phyloP scores from a whole-genome alignment of 352 stramenopile genomes.

The Pythium guiyangense region DNA sequence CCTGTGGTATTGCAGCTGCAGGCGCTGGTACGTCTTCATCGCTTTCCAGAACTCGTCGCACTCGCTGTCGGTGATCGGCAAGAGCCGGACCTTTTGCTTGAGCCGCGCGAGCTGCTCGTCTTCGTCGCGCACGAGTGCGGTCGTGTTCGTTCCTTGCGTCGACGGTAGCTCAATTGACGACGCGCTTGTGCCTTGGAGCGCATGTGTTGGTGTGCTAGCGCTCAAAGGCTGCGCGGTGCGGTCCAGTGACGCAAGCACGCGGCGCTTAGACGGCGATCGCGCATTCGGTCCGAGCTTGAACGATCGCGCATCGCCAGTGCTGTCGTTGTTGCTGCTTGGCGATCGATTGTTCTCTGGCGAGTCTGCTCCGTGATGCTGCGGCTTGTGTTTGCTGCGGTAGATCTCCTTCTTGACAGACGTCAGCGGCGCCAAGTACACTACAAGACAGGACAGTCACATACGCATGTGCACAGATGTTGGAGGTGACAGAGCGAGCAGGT shows the following conservation, averaged over 20 bases:
- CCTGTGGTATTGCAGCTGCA: slow-evolving; percentile 29
- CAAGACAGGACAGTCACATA: background rate
- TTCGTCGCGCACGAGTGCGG: slow-evolving; percentile 1
- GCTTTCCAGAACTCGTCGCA: slow-evolving; percentile 33
- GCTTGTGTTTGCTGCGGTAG: slow-evolving; percentile 28
- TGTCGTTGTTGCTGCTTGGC: slow-evolving; percentile 1
- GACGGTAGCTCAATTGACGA: background rate
- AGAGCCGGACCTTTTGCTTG: slow-evolving; percentile 30
- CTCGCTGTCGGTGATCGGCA: slow-evolving; percentile 43
- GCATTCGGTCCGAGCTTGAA: background rate
- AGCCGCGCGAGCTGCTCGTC: slow-evolving; percentile 42
- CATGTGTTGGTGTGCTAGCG: background rate
- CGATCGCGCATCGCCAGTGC: background rate
- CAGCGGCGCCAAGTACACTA: slow-evolving; percentile 37
- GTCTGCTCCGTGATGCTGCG: background rate
- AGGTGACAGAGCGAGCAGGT: too few relatives aligned
- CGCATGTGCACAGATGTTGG: too few relatives aligned
- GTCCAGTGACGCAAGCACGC: slow-evolving; percentile 2
- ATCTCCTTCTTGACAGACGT: slow-evolving; percentile 38
- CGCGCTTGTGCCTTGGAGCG: background rate
- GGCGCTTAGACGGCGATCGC: slow-evolving; percentile 3
- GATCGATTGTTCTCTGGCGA: slow-evolving; percentile 1
- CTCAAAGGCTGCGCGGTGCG: background rate
- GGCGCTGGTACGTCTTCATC: slow-evolving; percentile 36
- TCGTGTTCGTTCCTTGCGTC: background rate